These are phyloP conservation scores for Hypericum androsaemum DNA, from an alignment of 345 rosid genomes.

Conservation along the genomic window DNA sequence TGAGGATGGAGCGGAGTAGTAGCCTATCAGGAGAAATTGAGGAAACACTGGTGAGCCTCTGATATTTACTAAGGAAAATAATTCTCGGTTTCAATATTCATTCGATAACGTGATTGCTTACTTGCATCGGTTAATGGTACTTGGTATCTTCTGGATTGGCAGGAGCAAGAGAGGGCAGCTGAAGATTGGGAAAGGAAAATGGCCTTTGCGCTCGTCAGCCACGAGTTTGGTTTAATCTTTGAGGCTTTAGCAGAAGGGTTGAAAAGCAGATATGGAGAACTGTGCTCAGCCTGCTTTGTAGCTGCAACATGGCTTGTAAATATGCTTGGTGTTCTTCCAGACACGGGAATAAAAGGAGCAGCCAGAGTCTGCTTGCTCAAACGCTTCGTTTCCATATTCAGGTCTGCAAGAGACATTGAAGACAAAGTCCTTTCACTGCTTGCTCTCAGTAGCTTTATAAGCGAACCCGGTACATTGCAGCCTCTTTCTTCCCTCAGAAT, in stretches of 20 bases:
- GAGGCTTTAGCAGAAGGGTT: conserved; percentile 64
- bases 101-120: not conserved
- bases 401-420: conserved; percentile 41
- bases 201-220: conserved; percentile 48
- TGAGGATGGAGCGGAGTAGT: conserved; percentile 28
- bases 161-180: conserved; percentile 55
- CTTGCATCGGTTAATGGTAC: not conserved
- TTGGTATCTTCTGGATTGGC: conserved; percentile 11
- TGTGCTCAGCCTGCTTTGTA: conserved; percentile 38
- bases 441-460: conserved; percentile 49
- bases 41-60: conserved; percentile 37
- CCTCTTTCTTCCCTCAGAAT: not conserved
- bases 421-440: conserved; percentile 50
- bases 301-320: conserved; percentile 54
- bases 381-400: conserved; percentile 34
- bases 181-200: conserved; percentile 55
- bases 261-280: conserved; percentile 33
- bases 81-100: no score
- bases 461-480: conserved; percentile 38
- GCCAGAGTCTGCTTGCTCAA: conserved; percentile 60
- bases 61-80: not conserved
- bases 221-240: conserved; percentile 56
- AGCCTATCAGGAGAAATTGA: conserved; percentile 28
- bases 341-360: conserved; percentile 53
- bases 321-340: conserved; percentile 49